A percentile compares a stretch with the other conserved stretches of the same genome.
phyloP scores from a whole-genome alignment of 192 early-diverging fungal genomes.

The Rhizophlyctis rosea region DNA sequence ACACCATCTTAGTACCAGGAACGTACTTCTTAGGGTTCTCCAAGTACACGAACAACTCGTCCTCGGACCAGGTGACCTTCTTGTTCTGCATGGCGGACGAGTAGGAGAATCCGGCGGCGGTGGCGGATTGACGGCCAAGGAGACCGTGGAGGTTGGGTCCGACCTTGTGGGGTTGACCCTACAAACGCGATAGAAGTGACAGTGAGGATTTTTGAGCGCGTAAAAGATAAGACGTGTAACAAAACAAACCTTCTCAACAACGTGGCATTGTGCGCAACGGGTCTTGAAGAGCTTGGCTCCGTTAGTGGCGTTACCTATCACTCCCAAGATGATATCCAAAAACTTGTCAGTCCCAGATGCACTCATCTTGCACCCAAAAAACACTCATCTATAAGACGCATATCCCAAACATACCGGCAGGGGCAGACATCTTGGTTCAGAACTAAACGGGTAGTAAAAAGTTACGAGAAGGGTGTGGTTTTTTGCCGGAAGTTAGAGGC shows the following conservation, averaged over 20 bases:
- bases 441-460: no score
- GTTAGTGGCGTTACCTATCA: slow-evolving; percentile 54
- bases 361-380: no score
- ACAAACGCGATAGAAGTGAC: neutral
- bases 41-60: slow-evolving; percentile 91
- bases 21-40: slow-evolving; percentile 97
- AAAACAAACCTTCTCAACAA: slow-evolving; percentile 61
- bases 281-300: slow-evolving; percentile 91
- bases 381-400: no score
- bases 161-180: slow-evolving; percentile 87
- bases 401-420: no score
- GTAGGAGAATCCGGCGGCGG: slow-evolving; percentile 84
- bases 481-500: no score
- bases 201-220: slow-evolving; percentile 1
- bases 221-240: slow-evolving; percentile 7
- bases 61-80: slow-evolving; percentile 80
- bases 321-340: no score
- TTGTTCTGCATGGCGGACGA: slow-evolving; percentile 88
- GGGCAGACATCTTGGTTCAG: no score
- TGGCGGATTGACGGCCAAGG: slow-evolving; percentile 85
- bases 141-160: slow-evolving; percentile 95
- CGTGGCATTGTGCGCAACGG: slow-evolving; percentile 98
- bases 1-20: slow-evolving; percentile 93
- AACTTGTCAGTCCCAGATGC: no score
- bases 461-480: no score